These are phyloP conservation scores for Talaromyces funiculosus DNA, from an alignment of 2,329 filamentous ascomycete species.

Conservation along the genomic window DNA sequence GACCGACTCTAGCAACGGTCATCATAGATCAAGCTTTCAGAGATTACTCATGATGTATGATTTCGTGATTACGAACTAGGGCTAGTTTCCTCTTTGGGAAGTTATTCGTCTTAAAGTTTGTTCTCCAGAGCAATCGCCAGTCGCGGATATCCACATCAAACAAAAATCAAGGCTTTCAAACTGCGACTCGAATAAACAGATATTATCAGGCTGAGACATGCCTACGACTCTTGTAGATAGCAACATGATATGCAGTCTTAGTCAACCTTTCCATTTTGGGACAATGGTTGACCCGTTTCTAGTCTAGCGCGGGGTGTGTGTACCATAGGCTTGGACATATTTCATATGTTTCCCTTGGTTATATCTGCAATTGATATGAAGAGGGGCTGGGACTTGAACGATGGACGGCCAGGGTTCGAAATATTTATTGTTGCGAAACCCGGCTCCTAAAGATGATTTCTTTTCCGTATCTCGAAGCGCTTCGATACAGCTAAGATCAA, in stretches of 20 bases:
- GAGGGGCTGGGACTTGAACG: not conserved
- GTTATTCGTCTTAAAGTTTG: not conserved
- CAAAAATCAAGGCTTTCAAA: not conserved
- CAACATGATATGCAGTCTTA: not conserved
- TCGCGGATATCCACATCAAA: not conserved
- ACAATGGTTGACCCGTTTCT: not conserved
- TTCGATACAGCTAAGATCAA: not conserved
- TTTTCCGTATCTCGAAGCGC: not conserved
- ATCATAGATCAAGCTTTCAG: not conserved
- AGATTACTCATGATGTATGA: not conserved
- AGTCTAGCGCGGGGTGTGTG: not conserved
- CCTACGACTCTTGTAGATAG: not conserved
- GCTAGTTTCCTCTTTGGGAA: not conserved
- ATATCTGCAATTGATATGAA: not conserved
- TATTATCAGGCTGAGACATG: not conserved
- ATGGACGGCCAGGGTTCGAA: not conserved
- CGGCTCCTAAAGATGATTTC: not conserved
- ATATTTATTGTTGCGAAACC: too few species aligned
- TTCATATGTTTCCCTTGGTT: not conserved
- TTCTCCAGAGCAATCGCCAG: not conserved
- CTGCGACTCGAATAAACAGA: not conserved
- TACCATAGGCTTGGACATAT: not conserved
- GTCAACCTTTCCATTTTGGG: conserved; percentile 1
- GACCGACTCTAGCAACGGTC: not conserved
- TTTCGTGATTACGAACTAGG: not conserved